Percentiles rank a stretch among this genome's conserved stretches.
Conservation (phyloP, 371 early-diverging fungal genomes). For the Nosema muscidifuracis region DNA sequence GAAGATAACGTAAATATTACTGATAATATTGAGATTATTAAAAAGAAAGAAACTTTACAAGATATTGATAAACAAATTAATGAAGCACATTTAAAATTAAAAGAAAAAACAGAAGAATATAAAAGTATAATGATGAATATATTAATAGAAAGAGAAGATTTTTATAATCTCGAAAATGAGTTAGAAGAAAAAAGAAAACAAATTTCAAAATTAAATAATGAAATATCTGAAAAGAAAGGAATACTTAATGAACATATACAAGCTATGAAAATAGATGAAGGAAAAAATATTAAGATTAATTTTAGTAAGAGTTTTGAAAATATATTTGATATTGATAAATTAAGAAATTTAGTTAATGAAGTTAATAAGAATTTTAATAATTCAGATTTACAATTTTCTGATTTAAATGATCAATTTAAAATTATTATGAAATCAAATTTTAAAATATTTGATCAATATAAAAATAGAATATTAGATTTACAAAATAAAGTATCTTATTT, state of each 20-base stretch:
- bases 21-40: neutral
- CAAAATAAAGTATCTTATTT: neutral
- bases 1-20: neutral
- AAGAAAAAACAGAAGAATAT: slow-evolving; percentile 1
- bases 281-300: slow-evolving; percentile 11
- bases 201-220: neutral
- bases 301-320: neutral
- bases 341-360: neutral
- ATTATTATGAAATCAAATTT: too few species aligned
- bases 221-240: slow-evolving; percentile 1
- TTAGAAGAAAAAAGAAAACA: neutral
- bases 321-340: neutral
- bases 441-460: too few species aligned
- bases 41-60: neutral
- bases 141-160: neutral
- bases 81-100: neutral
- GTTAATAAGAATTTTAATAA: neutral
- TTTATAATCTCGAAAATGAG: neutral
- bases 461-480: too few species aligned
- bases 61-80: neutral
- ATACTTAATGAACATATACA: neutral
- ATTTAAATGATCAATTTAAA: too few species aligned
- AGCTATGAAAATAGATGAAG: neutral
- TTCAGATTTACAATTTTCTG: too few species aligned
- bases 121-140: neutral